Evolutionary conservation across 306 rosid genomes (phyloP).

Genomic region (Quercus bicolor): DNA sequence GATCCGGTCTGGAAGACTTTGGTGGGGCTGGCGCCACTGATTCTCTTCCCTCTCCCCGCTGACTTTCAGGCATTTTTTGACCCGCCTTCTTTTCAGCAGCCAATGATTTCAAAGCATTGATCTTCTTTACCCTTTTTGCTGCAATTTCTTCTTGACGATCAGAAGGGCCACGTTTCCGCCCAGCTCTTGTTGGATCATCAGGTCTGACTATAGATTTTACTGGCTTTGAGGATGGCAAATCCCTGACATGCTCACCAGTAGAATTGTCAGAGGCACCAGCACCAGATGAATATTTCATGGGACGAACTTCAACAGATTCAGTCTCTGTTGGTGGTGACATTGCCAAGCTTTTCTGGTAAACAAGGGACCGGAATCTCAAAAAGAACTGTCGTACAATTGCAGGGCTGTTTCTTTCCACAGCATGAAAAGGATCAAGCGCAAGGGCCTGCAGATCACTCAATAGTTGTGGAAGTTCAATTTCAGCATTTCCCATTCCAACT

Average conservation of each 20-base stretch:
- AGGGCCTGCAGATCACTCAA: constrained; percentile 71
- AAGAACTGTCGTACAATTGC: constrained; percentile 52
- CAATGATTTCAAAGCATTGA: constrained; percentile 57
- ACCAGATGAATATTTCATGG: constrained; percentile 34
- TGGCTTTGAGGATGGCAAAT: constrained; percentile 39
- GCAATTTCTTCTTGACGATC: constrained; percentile 94
- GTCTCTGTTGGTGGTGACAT: constrained; percentile 55
- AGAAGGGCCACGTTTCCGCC: constrained; percentile 78
- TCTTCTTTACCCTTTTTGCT: constrained; percentile 78
- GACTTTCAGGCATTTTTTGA: constrained; percentile 51
- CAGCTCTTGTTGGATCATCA: constrained; percentile 68
- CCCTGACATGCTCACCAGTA: constrained; percentile 46
- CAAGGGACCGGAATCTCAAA: constrained; percentile 76
- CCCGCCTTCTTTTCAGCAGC: constrained; percentile 58
- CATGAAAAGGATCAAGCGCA: constrained; percentile 87
- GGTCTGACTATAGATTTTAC: constrained; percentile 62
- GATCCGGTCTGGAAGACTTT: constrained; percentile 37
- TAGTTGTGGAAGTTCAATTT: constrained; percentile 54
- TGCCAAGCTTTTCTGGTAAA: constrained; percentile 75
- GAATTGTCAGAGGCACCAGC: constrained; percentile 33
- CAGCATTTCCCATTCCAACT: constrained; percentile 30
- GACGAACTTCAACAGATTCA: constrained; percentile 45
- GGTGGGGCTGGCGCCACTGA: constrained; percentile 32
- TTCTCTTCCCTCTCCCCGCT: constrained; percentile 56
- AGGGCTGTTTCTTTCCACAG: constrained; percentile 51